Evolutionary conservation across 352 stramenopile species (phyloP), one percentile per base, ranked within the genome.

Genomic region (Phytophthora ohioensis): DNA sequence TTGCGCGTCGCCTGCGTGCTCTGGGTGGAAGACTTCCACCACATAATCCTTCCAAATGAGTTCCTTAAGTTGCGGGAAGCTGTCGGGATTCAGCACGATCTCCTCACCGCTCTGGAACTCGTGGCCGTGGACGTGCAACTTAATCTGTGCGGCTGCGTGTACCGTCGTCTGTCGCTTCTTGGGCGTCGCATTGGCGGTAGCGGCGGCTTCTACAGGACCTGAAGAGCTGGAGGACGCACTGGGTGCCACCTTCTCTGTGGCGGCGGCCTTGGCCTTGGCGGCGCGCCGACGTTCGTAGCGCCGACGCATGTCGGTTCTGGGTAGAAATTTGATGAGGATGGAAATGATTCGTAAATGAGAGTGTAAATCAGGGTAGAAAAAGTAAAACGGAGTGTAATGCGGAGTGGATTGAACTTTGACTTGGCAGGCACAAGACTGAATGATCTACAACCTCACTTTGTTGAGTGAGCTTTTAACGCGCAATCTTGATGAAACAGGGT

Each of bases 91-190:
- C 27, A 96, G 68, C 42, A 94, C 82, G 31, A 96, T 81, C 67
- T 94, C 87, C 48, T 92, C 88, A 27, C 85, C 85, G 66, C 80
- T 85, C 59, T 92, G 85, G 68, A 96, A 94, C 70, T 96, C 88
- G 72, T 88, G 85, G 41, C 87, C 79, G 69, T 93, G 88, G 53
- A 94, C 87, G 61, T 92, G 86, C 35, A 96, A 71, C 60, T 96
- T 94, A 63, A 93, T 87, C 71, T 90, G 81, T 12, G 75, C 79
- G 3, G 79, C 78, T 5, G 81, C 75, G 27, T 88, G 81, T 46
- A 86, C 71, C 48, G 57, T 70, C 48, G 78, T 73, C 71, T 82
- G 81, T 0, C 76, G 72, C 57, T 87, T 89, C 52, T 77, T 82
- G 15, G 69, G 46, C 3, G 57, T 56, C 17, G 65, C 55, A 4